Base-by-base conservation (phyloP, 768 basidiomycete genomes). In the Boletus tylopilopsis region DNA sequence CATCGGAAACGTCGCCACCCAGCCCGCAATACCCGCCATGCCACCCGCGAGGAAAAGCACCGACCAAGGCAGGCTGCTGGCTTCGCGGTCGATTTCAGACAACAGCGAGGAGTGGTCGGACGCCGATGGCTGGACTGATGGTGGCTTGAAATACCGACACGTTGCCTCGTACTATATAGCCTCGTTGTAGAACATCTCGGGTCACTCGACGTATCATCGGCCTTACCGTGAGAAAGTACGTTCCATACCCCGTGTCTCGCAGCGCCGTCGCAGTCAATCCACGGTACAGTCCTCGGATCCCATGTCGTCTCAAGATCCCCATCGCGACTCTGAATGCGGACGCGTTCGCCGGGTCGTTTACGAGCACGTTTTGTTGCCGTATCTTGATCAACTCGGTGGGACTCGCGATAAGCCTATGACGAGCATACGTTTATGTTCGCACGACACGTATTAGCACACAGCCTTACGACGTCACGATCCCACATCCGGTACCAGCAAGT, bases 341-440 rank as follows among this genome's bases (percentile, higher is more conserved):
- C 7, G 77, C 71, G 44, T 70, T 66, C 39, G 71, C 60, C 11
- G 62, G 42, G 38, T 42, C 50, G 42, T 54, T 55, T 39, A 44
- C 47, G 41, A 81, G 64, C 46, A 77, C 67, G 25, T 79, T 76
- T 56, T 91, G 88, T 56, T 89, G 87, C 29, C 85, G 78, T 64
- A 94, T 90, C 74, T 95, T 95, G 70, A 95, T 75, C 2, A 94
- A 77, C 55, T 95, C 94, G 8, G 84, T 88, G 0, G 93, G 92
- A 2, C 87, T 84, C 3, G 90, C 88, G 48, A 94, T 67, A 10
- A 90, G 56, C 6, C 90, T 91, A 8, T 2, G 6, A 19, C 7
- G 30, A 23, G 18, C 7, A 18, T 34, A 34, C n/a, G 2, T 5
- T 34, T 46, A 37, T 18, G 9, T 44, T 51, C 21, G 23, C 4